Conservation (phyloP, 139 green algal species). For the Pleodorina starrii region DNA sequence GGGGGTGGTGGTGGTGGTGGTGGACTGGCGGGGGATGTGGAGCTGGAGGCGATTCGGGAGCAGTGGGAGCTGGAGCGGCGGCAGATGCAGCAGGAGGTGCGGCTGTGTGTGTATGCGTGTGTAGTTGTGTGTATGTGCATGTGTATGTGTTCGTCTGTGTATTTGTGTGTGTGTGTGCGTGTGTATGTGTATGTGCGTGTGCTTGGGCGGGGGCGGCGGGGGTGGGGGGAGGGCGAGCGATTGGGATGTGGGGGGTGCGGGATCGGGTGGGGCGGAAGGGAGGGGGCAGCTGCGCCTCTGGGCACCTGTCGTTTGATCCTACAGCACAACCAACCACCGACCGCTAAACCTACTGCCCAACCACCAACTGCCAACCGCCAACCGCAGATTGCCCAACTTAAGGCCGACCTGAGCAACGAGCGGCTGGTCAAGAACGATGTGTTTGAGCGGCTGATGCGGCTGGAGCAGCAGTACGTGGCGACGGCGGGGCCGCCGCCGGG, state of each 20-base stretch:
- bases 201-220: too few relatives aligned
- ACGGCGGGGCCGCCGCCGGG: neutral
- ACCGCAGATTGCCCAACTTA: conserved; percentile 10
- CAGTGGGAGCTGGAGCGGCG: conserved; percentile 47
- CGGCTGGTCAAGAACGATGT: conserved; percentile 45
- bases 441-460: conserved; percentile 36
- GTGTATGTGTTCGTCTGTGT: neutral
- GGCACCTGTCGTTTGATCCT: neutral
- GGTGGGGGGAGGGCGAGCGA: neutral
- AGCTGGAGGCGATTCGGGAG: conserved; percentile 19
- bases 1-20: neutral
- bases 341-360: too few relatives aligned
- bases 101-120: neutral
- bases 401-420: conserved; percentile 33
- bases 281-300: neutral
- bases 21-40: neutral
- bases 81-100: conserved; percentile 43
- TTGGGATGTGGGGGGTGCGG: neutral
- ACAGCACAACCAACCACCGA: too few relatives aligned
- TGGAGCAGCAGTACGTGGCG: conserved; percentile 38
- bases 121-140: neutral
- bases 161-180: too few relatives aligned
- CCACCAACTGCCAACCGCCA: too few relatives aligned
- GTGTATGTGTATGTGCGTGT: too few relatives aligned
- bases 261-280: neutral